phyloP scores from a whole-genome alignment of 2,329 filamentous ascomycete genomes.

The Trichoderma atroviride region DNA sequence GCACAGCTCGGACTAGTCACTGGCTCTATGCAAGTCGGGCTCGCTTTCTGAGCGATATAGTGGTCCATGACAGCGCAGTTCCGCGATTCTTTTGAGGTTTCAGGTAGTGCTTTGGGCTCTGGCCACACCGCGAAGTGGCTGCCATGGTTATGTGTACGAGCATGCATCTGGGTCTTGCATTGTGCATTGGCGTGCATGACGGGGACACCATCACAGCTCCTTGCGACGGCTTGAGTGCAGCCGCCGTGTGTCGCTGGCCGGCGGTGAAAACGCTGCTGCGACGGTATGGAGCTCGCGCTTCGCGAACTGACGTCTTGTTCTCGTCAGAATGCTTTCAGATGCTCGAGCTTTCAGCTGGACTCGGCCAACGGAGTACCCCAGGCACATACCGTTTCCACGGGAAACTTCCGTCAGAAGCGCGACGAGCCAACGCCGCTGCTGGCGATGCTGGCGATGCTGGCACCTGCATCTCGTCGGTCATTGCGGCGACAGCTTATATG shows the following conservation, averaged over 20 bases:
- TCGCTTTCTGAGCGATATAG: not conserved
- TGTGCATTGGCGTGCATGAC: constrained; percentile 25
- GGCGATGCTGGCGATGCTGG: not conserved
- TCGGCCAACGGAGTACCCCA: constrained; percentile 17
- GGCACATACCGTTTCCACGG: constrained; percentile 3
- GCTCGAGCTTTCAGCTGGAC: constrained; percentile 22
- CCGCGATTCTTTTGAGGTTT: not conserved
- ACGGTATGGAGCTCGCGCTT: constrained; percentile 8
- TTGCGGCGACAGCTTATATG: not conserved
- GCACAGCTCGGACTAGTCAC: constrained; percentile 15
- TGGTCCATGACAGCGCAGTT: not conserved
- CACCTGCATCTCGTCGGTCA: not conserved
- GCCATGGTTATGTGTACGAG: not conserved
- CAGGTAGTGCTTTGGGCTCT: constrained; percentile 10
- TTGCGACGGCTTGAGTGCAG: constrained; percentile 19
- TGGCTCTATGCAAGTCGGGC: not conserved
- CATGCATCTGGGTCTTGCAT: constrained; percentile 11
- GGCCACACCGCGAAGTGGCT: constrained; percentile 13
- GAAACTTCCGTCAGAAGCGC: not conserved
- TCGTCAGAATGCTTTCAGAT: constrained; percentile 24
- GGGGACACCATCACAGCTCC: constrained; percentile 12
- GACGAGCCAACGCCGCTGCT: not conserved
- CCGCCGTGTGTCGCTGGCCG: constrained; percentile 9
- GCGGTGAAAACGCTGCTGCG: constrained; percentile 22
- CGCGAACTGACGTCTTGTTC: constrained; percentile 21